Percentiles rank a stretch among this genome's conserved stretches.
Evolutionary conservation across 768 basidiomycete species (phyloP).

Genomic region (Mycena floridula): DNA sequence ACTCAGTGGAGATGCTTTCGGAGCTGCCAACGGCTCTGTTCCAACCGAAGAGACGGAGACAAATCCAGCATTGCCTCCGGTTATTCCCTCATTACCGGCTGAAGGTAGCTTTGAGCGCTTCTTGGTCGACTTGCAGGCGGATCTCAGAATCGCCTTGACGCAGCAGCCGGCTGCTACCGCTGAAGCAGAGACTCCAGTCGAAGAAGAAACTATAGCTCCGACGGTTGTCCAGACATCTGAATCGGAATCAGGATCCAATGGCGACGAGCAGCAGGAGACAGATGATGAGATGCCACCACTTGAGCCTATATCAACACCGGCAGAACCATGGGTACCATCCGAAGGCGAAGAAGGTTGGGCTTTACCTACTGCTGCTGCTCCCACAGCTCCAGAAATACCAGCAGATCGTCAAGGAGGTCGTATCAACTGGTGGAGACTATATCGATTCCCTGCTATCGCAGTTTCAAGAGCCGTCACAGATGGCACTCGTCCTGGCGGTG

Average conservation of each 20-base stretch:
- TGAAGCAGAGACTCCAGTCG: background rate
- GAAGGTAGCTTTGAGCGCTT: constrained; percentile 81
- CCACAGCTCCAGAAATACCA: background rate
- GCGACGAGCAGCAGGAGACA: constrained; percentile 13
- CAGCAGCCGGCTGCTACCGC: constrained; percentile 20
- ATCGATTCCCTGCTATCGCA: constrained; percentile 70
- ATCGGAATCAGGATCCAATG: constrained; percentile 19
- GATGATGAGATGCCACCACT: constrained; percentile 13
- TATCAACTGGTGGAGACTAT: constrained; percentile 80
- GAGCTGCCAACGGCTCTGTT: background rate
- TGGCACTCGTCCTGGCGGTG: constrained; percentile 22
- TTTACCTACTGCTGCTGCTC: background rate
- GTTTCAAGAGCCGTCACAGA: constrained; percentile 23
- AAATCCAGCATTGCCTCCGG: constrained; percentile 6
- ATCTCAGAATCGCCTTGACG: constrained; percentile 59
- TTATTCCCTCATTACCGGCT: constrained; percentile 24
- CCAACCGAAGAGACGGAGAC: background rate
- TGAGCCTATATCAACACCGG: too few species aligned
- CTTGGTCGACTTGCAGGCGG: constrained; percentile 69
- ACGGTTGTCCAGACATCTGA: background rate
- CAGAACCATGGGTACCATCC: background rate
- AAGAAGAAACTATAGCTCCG: background rate
- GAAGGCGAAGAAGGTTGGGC: background rate
- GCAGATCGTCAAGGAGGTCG: constrained; percentile 24
- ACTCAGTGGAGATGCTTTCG: constrained; percentile 21